Evolutionary conservation across 108 stramenopile genomes (phyloP), one percentile per base, ranked within the genome.

Genomic region (Skeletonema potamos): DNA sequence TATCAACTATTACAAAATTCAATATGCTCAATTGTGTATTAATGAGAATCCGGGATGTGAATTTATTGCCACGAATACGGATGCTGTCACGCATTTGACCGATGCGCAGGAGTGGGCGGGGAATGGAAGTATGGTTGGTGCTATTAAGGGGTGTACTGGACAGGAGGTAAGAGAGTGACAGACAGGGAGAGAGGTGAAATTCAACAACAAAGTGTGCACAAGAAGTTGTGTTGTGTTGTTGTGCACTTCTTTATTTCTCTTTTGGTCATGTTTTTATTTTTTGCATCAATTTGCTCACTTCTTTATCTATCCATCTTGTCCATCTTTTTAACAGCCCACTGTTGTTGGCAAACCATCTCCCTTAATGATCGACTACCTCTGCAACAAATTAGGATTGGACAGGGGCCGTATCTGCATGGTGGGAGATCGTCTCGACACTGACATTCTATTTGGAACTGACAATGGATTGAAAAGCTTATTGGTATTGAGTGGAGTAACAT

Each of bases 71-170:
- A 99, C 98, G 29, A 99, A 99, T 77, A 71, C 92, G 41, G 98
- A 99, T 83, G 98, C 98, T 17, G 97, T 98, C 20, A 97, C 97
- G 8, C 98, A 98, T 76, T 86, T 98, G 70, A 99, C 98, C 6
- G 97, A 98, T 73, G 97, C 96, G 7, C 98, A 99, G 77, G 97
- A 98, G 65, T 99, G 98, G 98, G 97, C 97, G 8, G 97, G 97
- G 18, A 96, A 96, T 81, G 98, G 98, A 6, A 84, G 87, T 37
- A 99, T 99, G 96, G 98, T 97, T 43, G 96, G 96, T 13, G 94
- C 94, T 24, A 96, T 96, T 60, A 94, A 93, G 84, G 96, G 98
- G 18, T 99, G 98, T 83, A 99, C 98, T 15, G 97, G 97, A n/a
- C 73, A 85, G 58, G 95, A 51, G 48, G 48, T 51, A 34, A 34